Percentiles rank a stretch among this genome's conserved stretches.
Evolutionary conservation across 371 early-diverging fungal genomes (phyloP).

Genomic region (Mortierella sp.): DNA sequence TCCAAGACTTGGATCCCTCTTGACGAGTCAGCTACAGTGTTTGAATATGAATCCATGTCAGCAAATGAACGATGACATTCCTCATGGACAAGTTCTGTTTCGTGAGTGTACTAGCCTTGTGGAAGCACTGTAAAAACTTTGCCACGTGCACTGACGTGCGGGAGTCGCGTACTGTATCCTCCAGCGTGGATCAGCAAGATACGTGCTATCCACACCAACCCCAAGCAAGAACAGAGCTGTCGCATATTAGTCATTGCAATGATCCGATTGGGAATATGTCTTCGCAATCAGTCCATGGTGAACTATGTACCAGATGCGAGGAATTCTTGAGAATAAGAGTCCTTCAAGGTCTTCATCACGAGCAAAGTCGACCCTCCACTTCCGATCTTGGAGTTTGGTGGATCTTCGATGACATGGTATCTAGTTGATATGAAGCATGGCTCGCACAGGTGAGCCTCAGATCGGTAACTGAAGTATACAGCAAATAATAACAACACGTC

Average conservation of each 20-base stretch:
- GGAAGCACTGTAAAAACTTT: conserved; percentile 52
- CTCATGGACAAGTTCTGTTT: too few relatives aligned
- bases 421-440: too few relatives aligned
- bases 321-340: conserved; percentile 17
- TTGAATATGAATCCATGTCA: not conserved
- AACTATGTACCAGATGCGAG: conserved; percentile 5
- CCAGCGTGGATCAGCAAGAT: conserved; percentile 54
- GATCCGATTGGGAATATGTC: too few relatives aligned
- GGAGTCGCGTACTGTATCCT: conserved; percentile 54
- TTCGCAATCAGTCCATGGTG: not conserved
- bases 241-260: too few relatives aligned
- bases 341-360: conserved; percentile 39
- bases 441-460: too few relatives aligned
- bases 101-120: conserved; percentile 29
- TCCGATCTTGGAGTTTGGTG: conserved; percentile 49
- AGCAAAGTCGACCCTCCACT: conserved; percentile 55
- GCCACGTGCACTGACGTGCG: conserved; percentile 54
- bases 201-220: conserved; percentile 24
- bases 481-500: not conserved
- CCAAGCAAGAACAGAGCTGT: too few relatives aligned
- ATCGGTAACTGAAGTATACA: too few relatives aligned
- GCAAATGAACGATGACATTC: not conserved
- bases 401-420: conserved; percentile 51
- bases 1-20: conserved; percentile 46
- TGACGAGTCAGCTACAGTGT: conserved; percentile 13